Base-by-base conservation (phyloP, 2,329 filamentous ascomycete genomes). In the Arthrobotrys conoides region DNA sequence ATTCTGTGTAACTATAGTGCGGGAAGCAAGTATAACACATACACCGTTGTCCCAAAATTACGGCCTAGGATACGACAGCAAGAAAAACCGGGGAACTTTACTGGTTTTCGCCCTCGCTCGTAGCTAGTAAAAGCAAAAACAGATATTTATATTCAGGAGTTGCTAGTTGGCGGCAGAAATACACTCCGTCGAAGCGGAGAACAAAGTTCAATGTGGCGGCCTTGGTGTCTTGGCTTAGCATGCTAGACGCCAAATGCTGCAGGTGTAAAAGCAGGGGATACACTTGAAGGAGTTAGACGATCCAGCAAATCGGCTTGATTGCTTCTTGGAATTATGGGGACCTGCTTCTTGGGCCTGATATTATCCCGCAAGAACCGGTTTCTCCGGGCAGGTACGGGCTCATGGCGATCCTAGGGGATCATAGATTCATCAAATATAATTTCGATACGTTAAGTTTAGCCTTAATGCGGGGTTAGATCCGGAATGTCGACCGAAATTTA, bases 141-240 rank as follows among this genome's bases (percentile, higher is more conserved):
- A 10, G 4, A 46, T 20, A 46, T 46, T 46, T 46, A 46, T 46
- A 20, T 20, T 20, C 44, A 46, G 44, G 44, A 20, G 44, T 20
- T 46, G 44, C n/a, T 5, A 20, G 44, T 20, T 46, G 44, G 44
- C n/a, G 44, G 44, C 44, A 46, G 16, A 55, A 55, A 33, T 55
- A 30, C 16, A 2, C 14, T 30, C 51, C 51, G 51, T 33, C 12
- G 16, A 41, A 9, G 12, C 1, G 20, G 16, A 55, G 51, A 49
- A 9, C 6, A 55, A 30, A 33, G 51, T 24, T 59, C 27, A 22
- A 22, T 0, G 30, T 38, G 53, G 53, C 30, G 53, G 12, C 30
- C 30, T 59, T 59, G 30, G 53, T 59, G 18, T 22, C 53, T 59
- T 59, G 53, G 53, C 53, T 16, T 1, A n/a, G 24, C 14, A 55